Evolutionary conservation across 345 rosid species (phyloP), one percentile per base, ranked within the genome.

Genomic region (Excoecaria agallocha): DNA sequence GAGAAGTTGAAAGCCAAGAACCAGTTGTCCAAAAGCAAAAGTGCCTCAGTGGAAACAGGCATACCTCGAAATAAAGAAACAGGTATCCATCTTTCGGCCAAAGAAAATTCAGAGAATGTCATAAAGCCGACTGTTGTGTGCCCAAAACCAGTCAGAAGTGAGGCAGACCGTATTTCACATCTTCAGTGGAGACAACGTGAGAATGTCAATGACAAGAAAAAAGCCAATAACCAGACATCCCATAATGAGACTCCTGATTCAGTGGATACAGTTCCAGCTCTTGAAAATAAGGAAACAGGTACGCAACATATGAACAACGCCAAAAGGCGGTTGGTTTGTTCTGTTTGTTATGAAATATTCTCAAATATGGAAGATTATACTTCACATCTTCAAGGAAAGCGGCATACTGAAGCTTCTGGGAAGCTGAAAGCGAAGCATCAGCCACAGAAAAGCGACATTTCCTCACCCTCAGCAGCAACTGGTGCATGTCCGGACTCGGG

Each of bases 1-100:
- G 69, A 69, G 25, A 72, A 41, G 59, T n/a, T 81, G 55, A 78
- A 68, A 57, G 59, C 67, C 58, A 80, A 77, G 57, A 80, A 61
- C 1, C 48, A 37, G 49, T 6, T 8, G 25, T 20, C 55, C 35
- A 46, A 25, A 45, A 46, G 55, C 24, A 51, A 43, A 43, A 43
- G 5, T 43, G 1, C 48, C 6, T 10, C 48, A 43, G 6, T 43
- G 48, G 48, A 43, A 43, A 43, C 8, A 43, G 48, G 48, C 48
- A 43, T 8, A 43, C 48, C 48, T 43, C 6, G 1, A 43, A 43
- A 43, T 10, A 43, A 41, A 41, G 45, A 41, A 41, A 41, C 8
- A 41, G 45, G 45, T 41, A 41, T 4, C 6, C 0, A 41, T 41
- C 45, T 4, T 41, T 0, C 0, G 0, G 45, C 1, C 8, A 41